phyloP scores from a whole-genome alignment of 352 stramenopile species.

The Globisporangium abappressorium region DNA sequence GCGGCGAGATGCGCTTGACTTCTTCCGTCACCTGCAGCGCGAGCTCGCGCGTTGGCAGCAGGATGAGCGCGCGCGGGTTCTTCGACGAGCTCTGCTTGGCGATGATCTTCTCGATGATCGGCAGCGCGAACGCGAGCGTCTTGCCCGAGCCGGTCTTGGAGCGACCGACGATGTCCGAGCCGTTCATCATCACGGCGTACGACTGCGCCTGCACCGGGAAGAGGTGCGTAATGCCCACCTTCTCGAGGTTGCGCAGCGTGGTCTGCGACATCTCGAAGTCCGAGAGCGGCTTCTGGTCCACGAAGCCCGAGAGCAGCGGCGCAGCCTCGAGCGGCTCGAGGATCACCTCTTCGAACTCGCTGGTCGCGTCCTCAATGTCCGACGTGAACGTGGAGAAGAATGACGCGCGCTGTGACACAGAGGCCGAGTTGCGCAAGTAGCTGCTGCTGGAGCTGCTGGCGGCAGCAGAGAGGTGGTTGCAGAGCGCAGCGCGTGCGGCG shows the following conservation, averaged over 20 bases:
- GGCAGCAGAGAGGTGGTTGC: slow-evolving; percentile 20
- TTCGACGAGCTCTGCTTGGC: slow-evolving; percentile 29
- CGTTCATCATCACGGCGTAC: slow-evolving; percentile 78
- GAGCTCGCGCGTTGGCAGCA: slow-evolving; percentile 97
- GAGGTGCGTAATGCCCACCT: slow-evolving; percentile 71
- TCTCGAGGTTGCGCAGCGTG: slow-evolving; percentile 56
- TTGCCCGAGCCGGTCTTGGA: slow-evolving; percentile 84
- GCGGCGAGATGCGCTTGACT: slow-evolving; percentile 77
- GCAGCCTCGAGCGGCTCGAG: slow-evolving; percentile 34
- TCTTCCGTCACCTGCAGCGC: slow-evolving; percentile 96
- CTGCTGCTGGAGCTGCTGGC: slow-evolving; percentile 64
- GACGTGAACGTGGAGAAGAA: slow-evolving; percentile 24
- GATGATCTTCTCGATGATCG: slow-evolving; percentile 74
- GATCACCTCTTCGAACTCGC: slow-evolving; percentile 37
- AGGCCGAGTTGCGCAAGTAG: slow-evolving; percentile 48
- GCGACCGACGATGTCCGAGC: slow-evolving; percentile 78
- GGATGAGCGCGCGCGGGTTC: slow-evolving; percentile 90
- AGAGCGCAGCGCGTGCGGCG: slow-evolving; percentile 9
- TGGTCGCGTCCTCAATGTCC: not conserved
- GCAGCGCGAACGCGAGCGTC: slow-evolving; percentile 62
- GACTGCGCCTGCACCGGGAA: slow-evolving; percentile 84
- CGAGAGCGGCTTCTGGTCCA: slow-evolving; percentile 64
- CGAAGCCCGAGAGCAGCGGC: slow-evolving; percentile 44
- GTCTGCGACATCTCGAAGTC: slow-evolving; percentile 64
- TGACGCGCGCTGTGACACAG: slow-evolving; percentile 25